Evolutionary conservation across 169 alveolate species (phyloP).

Genomic region (Theileria sp.): DNA sequence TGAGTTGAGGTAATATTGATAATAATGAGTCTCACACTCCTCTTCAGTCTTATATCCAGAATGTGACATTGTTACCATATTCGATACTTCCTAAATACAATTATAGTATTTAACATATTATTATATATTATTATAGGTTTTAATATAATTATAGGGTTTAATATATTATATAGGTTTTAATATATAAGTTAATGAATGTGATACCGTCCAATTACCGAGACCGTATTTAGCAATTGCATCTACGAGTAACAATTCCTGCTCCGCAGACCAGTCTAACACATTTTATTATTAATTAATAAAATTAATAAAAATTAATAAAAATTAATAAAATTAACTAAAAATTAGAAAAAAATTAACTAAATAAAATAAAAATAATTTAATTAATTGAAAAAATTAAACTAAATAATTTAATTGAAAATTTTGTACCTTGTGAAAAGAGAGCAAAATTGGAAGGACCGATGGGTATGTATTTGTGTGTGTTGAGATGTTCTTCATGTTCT

Average conservation of each 20-base stretch:
- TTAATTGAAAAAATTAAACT: no score
- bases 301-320: neutral
- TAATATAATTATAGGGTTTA: no score
- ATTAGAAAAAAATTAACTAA: neutral
- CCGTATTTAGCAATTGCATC: constrained; percentile 89
- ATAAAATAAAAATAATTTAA: no score
- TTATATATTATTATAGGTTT: no score
- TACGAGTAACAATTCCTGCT: constrained; percentile 84
- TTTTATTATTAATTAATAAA: neutral
- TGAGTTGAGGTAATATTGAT: constrained; percentile 74
- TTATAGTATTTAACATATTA: no score
- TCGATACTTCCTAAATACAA: constrained; percentile 57
- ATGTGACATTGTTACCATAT: constrained; percentile 70
- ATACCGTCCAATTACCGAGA: constrained; percentile 87
- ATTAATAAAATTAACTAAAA: neutral
- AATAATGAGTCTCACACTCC: constrained; percentile 81
- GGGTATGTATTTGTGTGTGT: constrained; percentile 84
- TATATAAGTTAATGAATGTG: no score
- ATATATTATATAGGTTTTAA: no score
- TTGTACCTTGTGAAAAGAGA: constrained; percentile 69
- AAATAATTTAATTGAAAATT: no score
- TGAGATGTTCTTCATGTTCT: constrained; percentile 68
- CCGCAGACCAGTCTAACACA: constrained; percentile 85
- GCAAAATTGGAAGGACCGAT: constrained; percentile 85
- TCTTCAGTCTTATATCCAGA: constrained; percentile 73